Evolutionary conservation across 495 filamentous ascomycete species (phyloP).

Genomic region (Venustampulla echinocandica): DNA sequence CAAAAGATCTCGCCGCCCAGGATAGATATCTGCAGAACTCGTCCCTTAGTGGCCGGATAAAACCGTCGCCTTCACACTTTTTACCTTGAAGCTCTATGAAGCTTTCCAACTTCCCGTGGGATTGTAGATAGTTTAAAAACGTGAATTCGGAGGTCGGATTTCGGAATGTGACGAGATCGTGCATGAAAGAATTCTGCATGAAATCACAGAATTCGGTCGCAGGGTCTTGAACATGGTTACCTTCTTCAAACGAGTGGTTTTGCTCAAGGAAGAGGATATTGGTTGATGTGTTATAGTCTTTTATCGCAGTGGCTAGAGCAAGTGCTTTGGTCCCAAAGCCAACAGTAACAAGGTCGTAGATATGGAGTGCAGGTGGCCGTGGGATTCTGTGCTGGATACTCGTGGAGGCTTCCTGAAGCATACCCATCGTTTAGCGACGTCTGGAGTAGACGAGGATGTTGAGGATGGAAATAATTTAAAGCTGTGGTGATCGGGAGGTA

Average conservation of each 20-base stretch:
- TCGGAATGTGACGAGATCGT: slow-evolving; percentile 79
- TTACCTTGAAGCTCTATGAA: neutral
- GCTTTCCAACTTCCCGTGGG: neutral
- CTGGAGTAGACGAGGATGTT: too few species aligned
- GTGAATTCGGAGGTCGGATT: slow-evolving; percentile 85
- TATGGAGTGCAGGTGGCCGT: neutral
- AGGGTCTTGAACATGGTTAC: slow-evolving; percentile 26
- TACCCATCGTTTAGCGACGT: too few species aligned
- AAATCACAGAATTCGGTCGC: neutral
- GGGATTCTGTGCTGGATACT: too few species aligned
- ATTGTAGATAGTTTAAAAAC: slow-evolving; percentile 81
- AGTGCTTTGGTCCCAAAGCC: slow-evolving; percentile 87
- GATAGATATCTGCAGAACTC: neutral
- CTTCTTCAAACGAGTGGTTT: slow-evolving; percentile 67
- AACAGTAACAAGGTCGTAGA: slow-evolving; percentile 74
- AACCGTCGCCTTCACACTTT: too few species aligned
- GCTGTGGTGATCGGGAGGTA: too few species aligned
- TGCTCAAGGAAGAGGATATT: slow-evolving; percentile 74
- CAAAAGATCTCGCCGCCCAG: neutral
- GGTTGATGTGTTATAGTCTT: slow-evolving; percentile 47
- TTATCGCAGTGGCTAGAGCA: slow-evolving; percentile 75
- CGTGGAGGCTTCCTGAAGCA: too few species aligned
- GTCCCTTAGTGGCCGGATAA: neutral
- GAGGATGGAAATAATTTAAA: too few species aligned
- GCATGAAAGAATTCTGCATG: slow-evolving; percentile 95